Evolutionary conservation across 805 yeast genomes (phyloP).

Genomic region (Suhomyces xylopsoci): DNA sequence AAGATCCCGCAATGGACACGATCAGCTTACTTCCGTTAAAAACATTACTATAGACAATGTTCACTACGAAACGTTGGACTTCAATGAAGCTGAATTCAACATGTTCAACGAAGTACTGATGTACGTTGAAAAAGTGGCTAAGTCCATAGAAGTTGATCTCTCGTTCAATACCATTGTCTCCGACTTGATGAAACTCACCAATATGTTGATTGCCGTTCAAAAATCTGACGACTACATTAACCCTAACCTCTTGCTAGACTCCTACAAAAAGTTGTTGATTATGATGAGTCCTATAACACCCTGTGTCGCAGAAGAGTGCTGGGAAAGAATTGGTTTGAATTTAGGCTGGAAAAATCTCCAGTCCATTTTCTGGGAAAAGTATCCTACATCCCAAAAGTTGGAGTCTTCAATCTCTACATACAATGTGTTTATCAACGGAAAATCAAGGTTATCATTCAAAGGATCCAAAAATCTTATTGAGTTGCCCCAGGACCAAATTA

Average conservation of each 20-base stretch:
- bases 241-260: slow-evolving; percentile 42
- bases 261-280: slow-evolving; percentile 54
- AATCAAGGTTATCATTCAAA: slow-evolving; percentile 48
- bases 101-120: slow-evolving; percentile 58
- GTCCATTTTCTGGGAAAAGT: slow-evolving; percentile 55
- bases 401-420: slow-evolving; percentile 41
- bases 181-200: slow-evolving; percentile 81
- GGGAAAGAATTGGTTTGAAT: slow-evolving; percentile 47
- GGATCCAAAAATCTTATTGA: slow-evolving; percentile 34
- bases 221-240: slow-evolving; percentile 32
- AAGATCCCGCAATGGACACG: neutral
- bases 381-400: slow-evolving; percentile 55
- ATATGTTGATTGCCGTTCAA: slow-evolving; percentile 40
- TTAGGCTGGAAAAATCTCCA: slow-evolving; percentile 29
- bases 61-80: slow-evolving; percentile 15
- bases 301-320: slow-evolving; percentile 74
- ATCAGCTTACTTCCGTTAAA: slow-evolving; percentile 7
- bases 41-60: slow-evolving; percentile 20
- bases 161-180: slow-evolving; percentile 84
- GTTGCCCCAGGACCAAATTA: slow-evolving; percentile 30
- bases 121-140: slow-evolving; percentile 48
- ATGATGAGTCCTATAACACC: slow-evolving; percentile 81
- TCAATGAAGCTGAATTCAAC: slow-evolving; percentile 46
- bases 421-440: slow-evolving; percentile 74
- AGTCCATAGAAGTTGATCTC: slow-evolving; percentile 55